A percentile compares a stretch with the other conserved stretches of the same genome.
phyloP scores from a whole-genome alignment of 805 yeast species.

The Teunomyces barrocoloradensis region DNA sequence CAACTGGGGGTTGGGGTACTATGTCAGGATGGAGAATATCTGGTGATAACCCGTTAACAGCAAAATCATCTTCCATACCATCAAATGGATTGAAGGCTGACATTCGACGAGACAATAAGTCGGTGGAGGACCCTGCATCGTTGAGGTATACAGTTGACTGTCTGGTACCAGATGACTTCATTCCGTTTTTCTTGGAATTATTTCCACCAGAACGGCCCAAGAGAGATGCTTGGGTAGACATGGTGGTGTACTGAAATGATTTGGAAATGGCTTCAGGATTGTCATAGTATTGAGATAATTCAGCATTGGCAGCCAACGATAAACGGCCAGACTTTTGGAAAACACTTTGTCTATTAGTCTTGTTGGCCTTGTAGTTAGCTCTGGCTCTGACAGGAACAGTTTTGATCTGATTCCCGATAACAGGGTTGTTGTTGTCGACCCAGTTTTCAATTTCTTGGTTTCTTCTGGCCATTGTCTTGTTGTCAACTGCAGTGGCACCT shows the following conservation, averaged over 20 bases:
- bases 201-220: slow-evolving; percentile 15
- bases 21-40: slow-evolving; percentile 70
- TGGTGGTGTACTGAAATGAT: slow-evolving; percentile 52
- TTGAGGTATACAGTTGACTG: slow-evolving; percentile 29
- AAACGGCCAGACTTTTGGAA: slow-evolving; percentile 35
- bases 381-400: slow-evolving; percentile 52
- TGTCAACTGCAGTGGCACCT: slow-evolving; percentile 68
- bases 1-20: slow-evolving; percentile 88
- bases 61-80: slow-evolving; percentile 28
- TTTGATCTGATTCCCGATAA: slow-evolving; percentile 47
- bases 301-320: slow-evolving; percentile 36
- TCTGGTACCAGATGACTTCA: slow-evolving; percentile 18
- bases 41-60: slow-evolving; percentile 51
- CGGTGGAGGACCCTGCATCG: slow-evolving; percentile 33
- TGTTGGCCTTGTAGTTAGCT: slow-evolving; percentile 43
- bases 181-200: slow-evolving; percentile 10
- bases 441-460: slow-evolving; percentile 75
- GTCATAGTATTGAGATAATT: slow-evolving; percentile 36
- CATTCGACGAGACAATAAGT: slow-evolving; percentile 28
- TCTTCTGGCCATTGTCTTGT: slow-evolving; percentile 60
- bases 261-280: slow-evolving; percentile 32
- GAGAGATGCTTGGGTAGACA: slow-evolving; percentile 60
- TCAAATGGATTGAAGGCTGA: slow-evolving; percentile 34
- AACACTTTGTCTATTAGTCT: slow-evolving; percentile 40
- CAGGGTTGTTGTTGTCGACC: slow-evolving; percentile 57